Percentiles rank a stretch among this genome's conserved stretches.
Evolutionary conservation across 2,329 filamentous ascomycete species (phyloP).

Genomic region (Ascocoryne sarcoides): DNA sequence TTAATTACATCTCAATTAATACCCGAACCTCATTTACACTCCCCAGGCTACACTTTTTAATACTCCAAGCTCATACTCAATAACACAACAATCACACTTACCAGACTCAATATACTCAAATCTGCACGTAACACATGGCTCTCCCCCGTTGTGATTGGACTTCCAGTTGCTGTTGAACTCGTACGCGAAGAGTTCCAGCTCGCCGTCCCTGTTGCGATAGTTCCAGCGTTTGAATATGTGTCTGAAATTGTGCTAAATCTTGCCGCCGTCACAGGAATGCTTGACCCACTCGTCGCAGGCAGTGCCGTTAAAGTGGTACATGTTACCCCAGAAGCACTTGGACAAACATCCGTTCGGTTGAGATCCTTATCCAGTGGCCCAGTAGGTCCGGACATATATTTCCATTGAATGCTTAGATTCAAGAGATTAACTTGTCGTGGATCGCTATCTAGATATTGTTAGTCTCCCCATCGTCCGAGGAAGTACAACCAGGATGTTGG

Average conservation of each 20-base stretch:
- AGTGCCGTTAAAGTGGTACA: background rate
- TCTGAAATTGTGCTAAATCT: too few species aligned
- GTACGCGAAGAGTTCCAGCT: too few species aligned
- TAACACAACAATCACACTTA: too few species aligned
- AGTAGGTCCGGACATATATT: constrained; percentile 46
- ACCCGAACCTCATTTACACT: too few species aligned
- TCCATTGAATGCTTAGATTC: constrained; percentile 22
- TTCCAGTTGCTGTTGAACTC: background rate
- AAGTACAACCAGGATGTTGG: constrained; percentile 60
- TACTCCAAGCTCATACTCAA: too few species aligned
- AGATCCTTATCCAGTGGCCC: constrained; percentile 50
- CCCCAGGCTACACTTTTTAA: too few species aligned
- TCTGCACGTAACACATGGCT: too few species aligned
- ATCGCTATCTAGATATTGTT: constrained; percentile 34
- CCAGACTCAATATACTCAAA: too few species aligned
- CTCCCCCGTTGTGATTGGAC: too few species aligned
- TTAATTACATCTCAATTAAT: too few species aligned
- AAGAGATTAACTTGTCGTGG: constrained; percentile 33
- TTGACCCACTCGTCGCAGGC: background rate
- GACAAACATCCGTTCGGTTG: constrained; percentile 23
- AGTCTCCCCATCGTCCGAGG: constrained; percentile 34
- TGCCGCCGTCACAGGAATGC: background rate
- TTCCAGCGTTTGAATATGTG: too few species aligned
- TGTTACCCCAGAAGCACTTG: background rate
- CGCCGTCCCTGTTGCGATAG: too few species aligned